A percentile compares a stretch with the other conserved stretches of the same genome.
phyloP scores from a whole-genome alignment of 768 basidiomycete genomes.

The Candolleomyces efflorescens region DNA sequence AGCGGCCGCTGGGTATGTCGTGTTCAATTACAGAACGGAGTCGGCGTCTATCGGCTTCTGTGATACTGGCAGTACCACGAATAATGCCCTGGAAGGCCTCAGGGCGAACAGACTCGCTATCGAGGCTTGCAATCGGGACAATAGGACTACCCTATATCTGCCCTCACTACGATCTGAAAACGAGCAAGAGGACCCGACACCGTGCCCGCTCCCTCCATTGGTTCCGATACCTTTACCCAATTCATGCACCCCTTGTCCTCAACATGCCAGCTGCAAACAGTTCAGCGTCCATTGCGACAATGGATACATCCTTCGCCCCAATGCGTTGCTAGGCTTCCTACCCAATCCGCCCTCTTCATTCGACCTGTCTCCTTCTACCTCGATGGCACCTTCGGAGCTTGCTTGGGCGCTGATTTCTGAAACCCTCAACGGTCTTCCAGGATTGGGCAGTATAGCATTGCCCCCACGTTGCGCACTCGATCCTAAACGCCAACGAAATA shows the following conservation, averaged over 20 bases:
- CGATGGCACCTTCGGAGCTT: constrained; percentile 34
- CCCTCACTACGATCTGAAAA: constrained; percentile 19
- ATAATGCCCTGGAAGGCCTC: constrained; percentile 46
- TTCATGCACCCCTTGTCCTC: constrained; percentile 68
- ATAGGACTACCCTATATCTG: constrained; percentile 43
- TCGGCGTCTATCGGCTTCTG: constrained; percentile 77
- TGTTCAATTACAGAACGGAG: constrained; percentile 56
- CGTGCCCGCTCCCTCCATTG: constrained; percentile 53
- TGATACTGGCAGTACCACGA: constrained; percentile 58
- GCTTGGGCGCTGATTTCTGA: constrained; percentile 45
- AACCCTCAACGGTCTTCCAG: constrained; percentile 65
- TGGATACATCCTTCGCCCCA: constrained; percentile 63
- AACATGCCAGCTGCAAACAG: constrained; percentile 59
- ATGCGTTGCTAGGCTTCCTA: constrained; percentile 52
- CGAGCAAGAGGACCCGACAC: constrained; percentile 25
- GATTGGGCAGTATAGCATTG: constrained; percentile 71
- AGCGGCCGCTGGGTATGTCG: constrained; percentile 26
- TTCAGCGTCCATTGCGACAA: constrained; percentile 59
- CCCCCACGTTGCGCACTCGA: constrained; percentile 77
- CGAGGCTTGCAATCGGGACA: constrained; percentile 53
- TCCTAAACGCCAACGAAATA: constrained; percentile 66
- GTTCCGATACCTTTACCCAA: constrained; percentile 56
- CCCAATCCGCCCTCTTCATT: constrained; percentile 32
- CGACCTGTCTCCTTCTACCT: constrained; percentile 34
- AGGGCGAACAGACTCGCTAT: constrained; percentile 42